phyloP scores from a whole-genome alignment of 2,329 filamentous ascomycete species.

The Aspergillus pseudoviridinutans region DNA sequence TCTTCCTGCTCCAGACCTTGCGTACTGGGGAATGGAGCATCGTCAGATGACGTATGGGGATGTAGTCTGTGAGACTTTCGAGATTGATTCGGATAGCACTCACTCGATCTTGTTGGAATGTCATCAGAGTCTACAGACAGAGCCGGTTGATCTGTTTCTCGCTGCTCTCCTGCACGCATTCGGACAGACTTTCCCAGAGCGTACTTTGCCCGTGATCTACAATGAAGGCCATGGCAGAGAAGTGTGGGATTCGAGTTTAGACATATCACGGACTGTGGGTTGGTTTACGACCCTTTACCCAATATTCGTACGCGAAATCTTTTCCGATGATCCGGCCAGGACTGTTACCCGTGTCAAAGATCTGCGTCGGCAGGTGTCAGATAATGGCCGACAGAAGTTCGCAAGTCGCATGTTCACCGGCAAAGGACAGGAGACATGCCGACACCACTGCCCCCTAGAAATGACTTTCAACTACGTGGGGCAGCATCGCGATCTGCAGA shows the following conservation, averaged over 20 bases:
- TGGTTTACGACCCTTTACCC: slow-evolving; percentile 52
- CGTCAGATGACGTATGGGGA: slow-evolving; percentile 32
- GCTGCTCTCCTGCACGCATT: slow-evolving; percentile 43
- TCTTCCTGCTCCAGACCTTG: slow-evolving; percentile 29
- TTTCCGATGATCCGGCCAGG: slow-evolving; percentile 24
- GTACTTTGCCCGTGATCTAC: slow-evolving; percentile 40
- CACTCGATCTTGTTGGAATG: slow-evolving; percentile 28
- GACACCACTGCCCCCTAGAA: slow-evolving; percentile 41
- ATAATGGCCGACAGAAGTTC: slow-evolving; percentile 39
- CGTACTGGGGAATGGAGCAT: slow-evolving; percentile 33
- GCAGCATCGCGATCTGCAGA: slow-evolving; percentile 41
- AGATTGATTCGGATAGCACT: slow-evolving; percentile 26
- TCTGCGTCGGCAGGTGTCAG: slow-evolving; percentile 30
- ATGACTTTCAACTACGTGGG: slow-evolving; percentile 42
- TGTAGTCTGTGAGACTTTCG: slow-evolving; percentile 32
- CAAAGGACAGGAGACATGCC: slow-evolving; percentile 26
- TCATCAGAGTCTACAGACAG: slow-evolving; percentile 30
- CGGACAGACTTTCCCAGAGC: slow-evolving; percentile 39
- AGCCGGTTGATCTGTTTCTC: slow-evolving; percentile 36
- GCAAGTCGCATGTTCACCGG: slow-evolving; percentile 28
- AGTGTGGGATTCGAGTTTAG: slow-evolving; percentile 43
- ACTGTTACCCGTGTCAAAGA: slow-evolving; percentile 38
- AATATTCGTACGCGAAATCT: slow-evolving; percentile 31
- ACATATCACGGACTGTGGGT: slow-evolving; percentile 48
- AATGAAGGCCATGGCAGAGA: slow-evolving; percentile 50